These are phyloP conservation scores for Eucalyptus albens DNA, from an alignment of 345 rosid species.

Conservation along the genomic window DNA sequence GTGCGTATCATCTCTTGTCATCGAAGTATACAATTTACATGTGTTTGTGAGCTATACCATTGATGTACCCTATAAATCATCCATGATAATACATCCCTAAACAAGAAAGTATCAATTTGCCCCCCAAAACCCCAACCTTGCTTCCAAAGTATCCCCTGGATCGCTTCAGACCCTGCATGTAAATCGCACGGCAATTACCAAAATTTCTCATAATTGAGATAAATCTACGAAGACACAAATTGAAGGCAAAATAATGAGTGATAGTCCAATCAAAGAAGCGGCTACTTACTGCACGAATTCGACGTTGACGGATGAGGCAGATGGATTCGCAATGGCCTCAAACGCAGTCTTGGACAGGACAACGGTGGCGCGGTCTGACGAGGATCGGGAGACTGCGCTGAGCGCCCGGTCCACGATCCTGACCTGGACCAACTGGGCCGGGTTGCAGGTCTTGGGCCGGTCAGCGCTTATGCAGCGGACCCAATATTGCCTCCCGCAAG, in stretches of 20 bases:
- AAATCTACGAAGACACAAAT: background rate
- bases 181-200: background rate
- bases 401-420: constrained; percentile 32
- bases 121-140: background rate
- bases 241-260: background rate
- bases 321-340: constrained; percentile 8
- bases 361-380: constrained; percentile 11
- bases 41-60: background rate
- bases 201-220: background rate
- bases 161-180: background rate
- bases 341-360: constrained; percentile 40
- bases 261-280: background rate
- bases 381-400: constrained; percentile 22
- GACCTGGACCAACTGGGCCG: constrained; percentile 11
- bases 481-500: constrained; percentile 43
- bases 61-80: background rate
- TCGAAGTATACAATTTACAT: background rate
- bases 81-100: background rate
- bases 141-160: no score
- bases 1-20: background rate
- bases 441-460: constrained; percentile 7
- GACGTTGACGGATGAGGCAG: constrained; percentile 18
- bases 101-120: background rate
- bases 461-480: constrained; percentile 45
- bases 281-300: constrained; percentile 34